Base-by-base conservation (phyloP, 805 yeast genomes). In the Ogataea henricii region DNA sequence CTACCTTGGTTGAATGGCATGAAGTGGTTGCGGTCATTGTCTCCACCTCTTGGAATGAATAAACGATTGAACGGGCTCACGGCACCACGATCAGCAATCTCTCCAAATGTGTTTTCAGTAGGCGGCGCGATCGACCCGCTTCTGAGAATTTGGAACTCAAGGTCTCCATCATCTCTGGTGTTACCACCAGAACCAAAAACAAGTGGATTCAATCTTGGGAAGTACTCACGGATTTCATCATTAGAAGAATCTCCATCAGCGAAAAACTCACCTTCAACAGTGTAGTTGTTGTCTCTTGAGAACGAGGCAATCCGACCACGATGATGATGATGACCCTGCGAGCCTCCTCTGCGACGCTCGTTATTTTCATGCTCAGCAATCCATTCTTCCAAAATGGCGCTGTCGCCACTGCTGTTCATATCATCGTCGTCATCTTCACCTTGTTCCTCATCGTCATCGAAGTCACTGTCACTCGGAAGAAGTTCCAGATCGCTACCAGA, bases 361-460 rank as follows among this genome's bases (percentile, higher is more conserved):
- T 56, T 53, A 40, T 44, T 48, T 36, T 61, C 68, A 38, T 62
- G 61, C 29, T 65, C 67, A 3, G 59, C 60, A 9, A 65, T 45
- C 69, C 69, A 65, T 22, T 65, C 65, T 26, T 65, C 64, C 16
- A 65, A 48, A 37, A 65, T 63, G 0, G 55, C 63, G 43, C 66
- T 62, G 29, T 64, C 64, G 35, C 60, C 66, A 12, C 59, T 55
- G 10, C 40, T 49, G 37, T 49, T 36, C 55, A 23, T 45, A 3
- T 54, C 55, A 9, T 54, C 39, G 33, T 42, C 45, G 7, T 33
- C 44, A 13, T 40, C 37, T 12, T 32, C 43, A 27, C 26, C 44
- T 14, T 39, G 56, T 2, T 52, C 58, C 3, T 54, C 62, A 20
- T 47, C 44, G 12, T 52, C 57, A 21, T 51, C 55, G 21, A 43